Evolutionary conservation across 257 asterid genomes (phyloP), one percentile per base, ranked within the genome.

Genomic region (Scutellaria galericulata): DNA sequence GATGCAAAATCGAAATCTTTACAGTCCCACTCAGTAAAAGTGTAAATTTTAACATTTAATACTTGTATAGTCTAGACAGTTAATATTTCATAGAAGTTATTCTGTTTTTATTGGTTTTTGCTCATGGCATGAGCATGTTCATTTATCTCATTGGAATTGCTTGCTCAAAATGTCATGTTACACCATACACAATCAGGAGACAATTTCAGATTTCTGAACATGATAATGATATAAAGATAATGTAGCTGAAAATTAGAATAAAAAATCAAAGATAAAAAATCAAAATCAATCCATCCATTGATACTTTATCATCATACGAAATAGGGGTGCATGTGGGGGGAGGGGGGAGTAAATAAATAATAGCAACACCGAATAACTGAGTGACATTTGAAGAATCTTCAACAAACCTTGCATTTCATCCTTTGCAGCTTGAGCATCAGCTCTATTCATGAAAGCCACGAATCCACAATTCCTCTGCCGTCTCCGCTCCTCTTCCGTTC

Each of bases 371-470:
- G 44, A 60, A 54, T 50, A 66, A 18, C 27, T 20, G 9, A 65
- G 45, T 51, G 53, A 27, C 68, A 31, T 52, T 27, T 48, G 63
- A 59, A 58, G 41, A 59, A 31, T 64, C 27, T 22, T 7, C 67
- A 60, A 63, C 68, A 64, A 69, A 92, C 98, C 98, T 88, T 92
- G 96, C 98, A 92, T 92, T 80, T 92, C 98, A 90, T 92, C 96
- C 71, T 88, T 92, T 61, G 96, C 98, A 72, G 98, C 98, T 79
- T 92, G 98, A 67, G 90, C 98, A 62, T 92, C 96, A 73, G 87
- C 70, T 74, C 98, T 90, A 71, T 92, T 92, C 98, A 92, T 92
- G 85, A 90, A 92, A 80, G 98, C 94, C 78, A 92, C 98, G 87
- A 92, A 92, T 52, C 98, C 98, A 76, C 96, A 92, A 73, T 92